phyloP scores from a whole-genome alignment of 208 protist species.

The Leishmania martiniquensis region DNA sequence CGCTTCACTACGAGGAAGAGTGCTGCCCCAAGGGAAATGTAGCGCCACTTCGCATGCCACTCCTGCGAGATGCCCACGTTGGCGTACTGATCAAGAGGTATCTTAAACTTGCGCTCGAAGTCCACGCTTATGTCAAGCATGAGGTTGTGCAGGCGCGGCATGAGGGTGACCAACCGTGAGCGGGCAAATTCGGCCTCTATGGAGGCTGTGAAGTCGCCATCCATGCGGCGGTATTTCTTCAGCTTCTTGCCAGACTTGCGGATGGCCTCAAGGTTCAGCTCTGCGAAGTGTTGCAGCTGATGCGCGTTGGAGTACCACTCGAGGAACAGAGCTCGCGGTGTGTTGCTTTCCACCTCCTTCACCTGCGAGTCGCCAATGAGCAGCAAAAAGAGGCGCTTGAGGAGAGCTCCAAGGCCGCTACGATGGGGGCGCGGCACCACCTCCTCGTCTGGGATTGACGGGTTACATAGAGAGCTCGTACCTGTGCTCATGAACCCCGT shows the following conservation, averaged over 20 bases:
- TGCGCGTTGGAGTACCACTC: slow-evolving; percentile 91
- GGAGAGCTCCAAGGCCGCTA: slow-evolving; percentile 33
- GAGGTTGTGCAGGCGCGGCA: slow-evolving; percentile 73
- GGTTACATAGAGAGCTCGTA: slow-evolving; percentile 41
- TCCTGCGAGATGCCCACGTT: slow-evolving; percentile 70
- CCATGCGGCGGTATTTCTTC: slow-evolving; percentile 77
- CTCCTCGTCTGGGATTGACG: slow-evolving; percentile 36
- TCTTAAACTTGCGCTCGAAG: slow-evolving; percentile 88
- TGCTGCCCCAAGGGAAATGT: slow-evolving; percentile 71
- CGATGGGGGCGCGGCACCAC: slow-evolving; percentile 2
- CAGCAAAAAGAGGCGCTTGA: slow-evolving; percentile 74
- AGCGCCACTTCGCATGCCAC: slow-evolving; percentile 80
- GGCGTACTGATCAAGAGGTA: slow-evolving; percentile 82
- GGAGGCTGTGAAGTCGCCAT: slow-evolving; percentile 70
- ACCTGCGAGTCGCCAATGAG: slow-evolving; percentile 85
- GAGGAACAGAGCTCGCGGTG: slow-evolving; percentile 74
- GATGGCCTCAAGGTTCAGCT: slow-evolving; percentile 89
- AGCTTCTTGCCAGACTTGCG: slow-evolving; percentile 90
- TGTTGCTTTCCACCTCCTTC: slow-evolving; percentile 60
- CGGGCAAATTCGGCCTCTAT: slow-evolving; percentile 80
- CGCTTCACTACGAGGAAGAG: slow-evolving; percentile 70
- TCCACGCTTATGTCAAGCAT: slow-evolving; percentile 70
- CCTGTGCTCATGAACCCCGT: slow-evolving; percentile 28
- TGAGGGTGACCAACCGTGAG: slow-evolving; percentile 70
- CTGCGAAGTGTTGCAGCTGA: slow-evolving; percentile 90